phyloP scores from a whole-genome alignment of 2,329 filamentous ascomycete genomes.

The Achaetomium macrosporum region DNA sequence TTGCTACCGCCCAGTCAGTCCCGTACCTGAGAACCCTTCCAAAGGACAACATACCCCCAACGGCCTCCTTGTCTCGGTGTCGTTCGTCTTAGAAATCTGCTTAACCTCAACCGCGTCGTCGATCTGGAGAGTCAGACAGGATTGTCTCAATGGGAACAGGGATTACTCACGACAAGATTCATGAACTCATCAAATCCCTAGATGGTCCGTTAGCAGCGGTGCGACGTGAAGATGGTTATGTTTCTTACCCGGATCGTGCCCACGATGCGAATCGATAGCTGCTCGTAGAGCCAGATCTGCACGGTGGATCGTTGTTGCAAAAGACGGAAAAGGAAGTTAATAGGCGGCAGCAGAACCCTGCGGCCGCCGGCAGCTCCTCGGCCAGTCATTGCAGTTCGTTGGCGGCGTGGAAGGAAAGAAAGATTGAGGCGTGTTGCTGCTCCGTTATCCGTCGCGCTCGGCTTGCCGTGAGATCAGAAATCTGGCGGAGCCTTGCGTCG shows the following conservation, averaged over 20 bases:
- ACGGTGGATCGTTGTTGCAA: constrained; percentile 69
- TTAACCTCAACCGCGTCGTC: constrained; percentile 94
- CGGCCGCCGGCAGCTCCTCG: constrained; percentile 54
- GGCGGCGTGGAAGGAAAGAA: constrained; percentile 2
- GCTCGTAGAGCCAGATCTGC: constrained; percentile 95
- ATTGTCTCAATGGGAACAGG: constrained; percentile 23
- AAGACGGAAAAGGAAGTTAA: constrained; percentile 34
- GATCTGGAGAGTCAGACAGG: constrained; percentile 20
- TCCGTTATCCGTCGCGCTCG: constrained; percentile 11
- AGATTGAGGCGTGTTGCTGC: neutral
- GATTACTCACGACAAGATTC: constrained; percentile 66
- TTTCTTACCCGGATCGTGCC: constrained; percentile 80
- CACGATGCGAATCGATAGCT: constrained; percentile 88
- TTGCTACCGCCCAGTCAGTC: constrained; percentile 51
- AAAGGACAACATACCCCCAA: constrained; percentile 58
- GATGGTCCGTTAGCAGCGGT: neutral
- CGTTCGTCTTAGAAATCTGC: constrained; percentile 71
- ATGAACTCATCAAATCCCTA: constrained; percentile 99
- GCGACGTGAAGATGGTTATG: neutral
- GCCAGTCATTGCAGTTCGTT: constrained; percentile 45
- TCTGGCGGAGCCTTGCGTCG: constrained; percentile 14
- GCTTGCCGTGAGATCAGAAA: constrained; percentile 19
- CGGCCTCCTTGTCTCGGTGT: constrained; percentile 68
- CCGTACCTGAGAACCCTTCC: neutral
- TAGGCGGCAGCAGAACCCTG: constrained; percentile 55